Base-by-base conservation (phyloP, 495 filamentous ascomycete species). In the Penicillium daleae region DNA sequence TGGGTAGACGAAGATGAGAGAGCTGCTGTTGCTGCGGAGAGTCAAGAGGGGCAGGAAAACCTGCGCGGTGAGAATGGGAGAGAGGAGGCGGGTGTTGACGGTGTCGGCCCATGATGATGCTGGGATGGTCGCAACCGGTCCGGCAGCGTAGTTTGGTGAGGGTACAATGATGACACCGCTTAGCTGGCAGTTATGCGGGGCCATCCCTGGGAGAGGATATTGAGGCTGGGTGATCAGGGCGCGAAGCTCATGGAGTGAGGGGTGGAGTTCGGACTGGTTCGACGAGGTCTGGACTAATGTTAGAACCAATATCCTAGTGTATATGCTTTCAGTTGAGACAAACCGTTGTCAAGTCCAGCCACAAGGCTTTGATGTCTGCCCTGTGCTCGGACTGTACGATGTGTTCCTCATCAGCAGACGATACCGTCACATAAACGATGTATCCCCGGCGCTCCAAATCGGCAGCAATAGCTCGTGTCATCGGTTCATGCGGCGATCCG, bases 361-460 rank as follows among this genome's bases (percentile, higher is more conserved):
- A 87, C 58, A 99, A 76, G 6, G 95, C 85, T 61, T 86, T 82
- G 66, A 99, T 90, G 73, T 98, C 95, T 1, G 83, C 80, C 57
- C 92, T 82, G 19, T 89, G 84, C 69, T 96, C 84, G 39, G 85
- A 82, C 54, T 90, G 87, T 29, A 98, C 87, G 35, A 87, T 74
- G 15, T 90, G 82, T 66, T 98, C 96, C 63, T 98, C 96, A 52
- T 95, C 90, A 48, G 84, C 73, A 9, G 85, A 89, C 60, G 83
- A 88, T 62, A 91, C 92, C 0, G 95, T 89, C 53, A 99, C 80
- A 69, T 91, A 98, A 24, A 98, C 93, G 50, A 98, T 91, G 70
- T 96, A 98, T 15, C 96, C 96, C 54, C 93, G 86, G 54, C 92
- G 85, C 74, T 98, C 95, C 59, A 99, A 71, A 67, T 98, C 96